phyloP scores from a whole-genome alignment of 805 yeast species.

The Blastobotrys peoriensis region DNA sequence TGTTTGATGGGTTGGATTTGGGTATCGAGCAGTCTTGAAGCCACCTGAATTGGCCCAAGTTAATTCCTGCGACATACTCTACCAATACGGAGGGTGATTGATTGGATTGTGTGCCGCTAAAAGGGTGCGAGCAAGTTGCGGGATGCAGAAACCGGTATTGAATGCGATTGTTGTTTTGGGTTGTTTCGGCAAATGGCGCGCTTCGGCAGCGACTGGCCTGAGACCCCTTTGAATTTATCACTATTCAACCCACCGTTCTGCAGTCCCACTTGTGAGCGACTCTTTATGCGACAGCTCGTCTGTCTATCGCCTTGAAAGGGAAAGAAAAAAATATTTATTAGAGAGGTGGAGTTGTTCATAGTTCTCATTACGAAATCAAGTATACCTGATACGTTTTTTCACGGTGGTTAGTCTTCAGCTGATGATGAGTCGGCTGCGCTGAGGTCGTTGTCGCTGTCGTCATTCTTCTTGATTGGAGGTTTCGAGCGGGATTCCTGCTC shows the following conservation, averaged over 20 bases:
- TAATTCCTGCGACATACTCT: neutral
- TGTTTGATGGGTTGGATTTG: neutral
- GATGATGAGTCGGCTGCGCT: neutral
- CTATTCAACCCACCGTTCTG: no score
- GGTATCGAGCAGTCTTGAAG: neutral
- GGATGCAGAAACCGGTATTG: neutral
- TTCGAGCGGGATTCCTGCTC: slow-evolving; percentile 20
- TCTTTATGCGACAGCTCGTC: no score
- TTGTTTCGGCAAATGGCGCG: slow-evolving; percentile 6
- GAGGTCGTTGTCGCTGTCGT: neutral
- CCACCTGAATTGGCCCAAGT: neutral
- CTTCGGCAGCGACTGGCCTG: slow-evolving; percentile 6
- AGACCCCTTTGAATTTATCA: slow-evolving; percentile 3
- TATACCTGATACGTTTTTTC: no score
- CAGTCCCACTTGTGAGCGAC: no score
- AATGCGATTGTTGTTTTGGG: neutral
- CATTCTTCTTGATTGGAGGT: neutral
- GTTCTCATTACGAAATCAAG: no score
- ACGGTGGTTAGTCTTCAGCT: neutral
- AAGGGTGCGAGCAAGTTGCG: neutral
- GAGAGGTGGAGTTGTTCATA: no score
- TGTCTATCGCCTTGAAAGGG: no score
- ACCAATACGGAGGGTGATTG: neutral
- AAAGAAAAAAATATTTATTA: no score
- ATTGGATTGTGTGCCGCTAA: neutral